Conservation (phyloP, 2,329 filamentous ascomycete genomes). For the Torrubiella hemipterigena region DNA sequence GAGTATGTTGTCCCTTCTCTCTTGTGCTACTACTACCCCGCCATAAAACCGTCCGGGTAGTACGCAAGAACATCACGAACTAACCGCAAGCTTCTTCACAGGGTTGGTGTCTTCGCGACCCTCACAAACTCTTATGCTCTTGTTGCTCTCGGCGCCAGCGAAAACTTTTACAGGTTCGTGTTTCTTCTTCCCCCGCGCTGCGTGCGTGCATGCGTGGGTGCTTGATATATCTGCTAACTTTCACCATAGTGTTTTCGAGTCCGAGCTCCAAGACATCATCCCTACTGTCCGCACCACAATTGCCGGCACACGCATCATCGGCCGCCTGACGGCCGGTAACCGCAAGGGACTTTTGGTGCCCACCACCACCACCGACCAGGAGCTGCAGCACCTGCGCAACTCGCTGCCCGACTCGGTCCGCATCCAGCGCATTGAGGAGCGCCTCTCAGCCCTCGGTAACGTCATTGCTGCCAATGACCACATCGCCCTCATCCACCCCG, state of each 20-base stretch:
- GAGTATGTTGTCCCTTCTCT: slow-evolving; percentile 47
- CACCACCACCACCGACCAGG: slow-evolving; percentile 92
- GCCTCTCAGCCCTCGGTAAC: slow-evolving; percentile 88
- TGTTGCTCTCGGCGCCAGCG: slow-evolving; percentile 85
- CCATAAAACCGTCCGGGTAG: too few species aligned
- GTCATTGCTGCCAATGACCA: slow-evolving; percentile 96
- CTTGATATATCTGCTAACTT: slow-evolving; percentile 20
- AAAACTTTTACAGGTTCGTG: slow-evolving; percentile 99
- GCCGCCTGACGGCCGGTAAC: slow-evolving; percentile 90
- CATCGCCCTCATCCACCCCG: slow-evolving; percentile 90
- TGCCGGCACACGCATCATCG: slow-evolving; percentile 90
- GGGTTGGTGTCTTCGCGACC: slow-evolving; percentile 91
- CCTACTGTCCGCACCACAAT: slow-evolving; percentile 96
- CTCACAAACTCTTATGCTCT: slow-evolving; percentile 96
- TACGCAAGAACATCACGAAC: too few species aligned
- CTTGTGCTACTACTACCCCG: slow-evolving; percentile 7
- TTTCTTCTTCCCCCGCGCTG: too few species aligned
- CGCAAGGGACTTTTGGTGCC: slow-evolving; percentile 93
- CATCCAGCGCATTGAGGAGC: slow-evolving; percentile 96
- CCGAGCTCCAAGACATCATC: slow-evolving; percentile 93
- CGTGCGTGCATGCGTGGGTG: too few species aligned
- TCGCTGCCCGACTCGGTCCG: slow-evolving; percentile 83
- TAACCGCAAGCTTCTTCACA: slow-evolving; percentile 21
- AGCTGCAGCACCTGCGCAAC: slow-evolving; percentile 93
- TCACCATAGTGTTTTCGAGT: slow-evolving; percentile 96